Evolutionary conservation across 495 filamentous ascomycete genomes (phyloP).

Genomic region (Penicillium longicatenatum): DNA sequence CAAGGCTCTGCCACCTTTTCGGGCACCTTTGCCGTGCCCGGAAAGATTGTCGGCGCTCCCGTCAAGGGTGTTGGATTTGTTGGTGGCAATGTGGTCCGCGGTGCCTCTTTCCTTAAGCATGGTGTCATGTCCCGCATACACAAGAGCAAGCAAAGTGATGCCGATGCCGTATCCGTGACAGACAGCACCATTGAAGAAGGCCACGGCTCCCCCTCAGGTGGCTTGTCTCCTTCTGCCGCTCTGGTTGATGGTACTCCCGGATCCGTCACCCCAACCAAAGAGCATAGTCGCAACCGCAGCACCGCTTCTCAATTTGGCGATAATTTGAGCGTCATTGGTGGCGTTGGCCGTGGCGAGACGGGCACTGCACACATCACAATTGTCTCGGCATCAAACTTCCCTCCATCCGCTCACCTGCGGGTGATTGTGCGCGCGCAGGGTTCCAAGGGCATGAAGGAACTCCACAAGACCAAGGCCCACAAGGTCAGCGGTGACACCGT

Average conservation of each 20-base stretch:
- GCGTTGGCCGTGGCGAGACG: slow-evolving; percentile 54
- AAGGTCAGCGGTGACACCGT: slow-evolving; percentile 61
- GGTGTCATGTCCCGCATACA: slow-evolving; percentile 63
- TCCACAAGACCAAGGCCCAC: slow-evolving; percentile 81
- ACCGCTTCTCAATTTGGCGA: slow-evolving; percentile 56
- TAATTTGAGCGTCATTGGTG: slow-evolving; percentile 50
- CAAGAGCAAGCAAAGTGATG: slow-evolving; percentile 53
- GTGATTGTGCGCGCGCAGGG: slow-evolving; percentile 68
- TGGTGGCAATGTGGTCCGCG: slow-evolving; percentile 80
- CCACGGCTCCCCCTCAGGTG: slow-evolving; percentile 37
- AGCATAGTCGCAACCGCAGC: slow-evolving; percentile 69
- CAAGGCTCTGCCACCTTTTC: slow-evolving; percentile 93
- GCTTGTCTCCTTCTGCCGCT: slow-evolving; percentile 37
- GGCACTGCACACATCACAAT: slow-evolving; percentile 83
- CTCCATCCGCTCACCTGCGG: slow-evolving; percentile 76
- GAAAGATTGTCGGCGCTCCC: slow-evolving; percentile 89
- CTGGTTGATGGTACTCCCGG: slow-evolving; percentile 34
- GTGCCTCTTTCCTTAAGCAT: slow-evolving; percentile 82
- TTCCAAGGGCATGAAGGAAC: slow-evolving; percentile 68
- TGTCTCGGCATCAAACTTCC: slow-evolving; percentile 77
- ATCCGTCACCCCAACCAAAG: slow-evolving; percentile 40
- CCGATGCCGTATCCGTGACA: slow-evolving; percentile 48
- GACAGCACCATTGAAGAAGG: slow-evolving; percentile 33
- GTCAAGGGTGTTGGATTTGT: slow-evolving; percentile 86
- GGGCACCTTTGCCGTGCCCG: slow-evolving; percentile 87